A percentile compares a stretch with the other conserved stretches of the same genome.
Evolutionary conservation across 371 early-diverging fungal species (phyloP).

Genomic region (Mucor piriformis): DNA sequence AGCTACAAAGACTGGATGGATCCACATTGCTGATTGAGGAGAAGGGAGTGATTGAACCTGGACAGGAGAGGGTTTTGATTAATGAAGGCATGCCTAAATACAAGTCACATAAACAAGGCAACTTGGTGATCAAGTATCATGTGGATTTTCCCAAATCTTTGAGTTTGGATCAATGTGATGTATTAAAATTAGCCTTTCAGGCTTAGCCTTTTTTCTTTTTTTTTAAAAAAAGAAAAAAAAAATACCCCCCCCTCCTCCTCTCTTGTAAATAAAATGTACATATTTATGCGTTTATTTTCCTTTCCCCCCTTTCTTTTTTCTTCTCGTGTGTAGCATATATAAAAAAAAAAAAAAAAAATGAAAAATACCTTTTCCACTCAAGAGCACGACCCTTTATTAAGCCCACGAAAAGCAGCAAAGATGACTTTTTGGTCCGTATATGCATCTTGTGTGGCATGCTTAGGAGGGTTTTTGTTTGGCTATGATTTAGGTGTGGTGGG

Average conservation of each 20-base stretch:
- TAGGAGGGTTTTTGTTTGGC: conserved; percentile 38
- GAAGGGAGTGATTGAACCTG: conserved; percentile 60
- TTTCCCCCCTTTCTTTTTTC: not conserved
- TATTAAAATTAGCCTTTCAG: not conserved
- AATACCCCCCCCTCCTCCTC: not conserved
- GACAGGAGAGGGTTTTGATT: conserved; percentile 66
- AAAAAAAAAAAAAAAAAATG: not conserved
- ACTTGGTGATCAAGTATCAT: conserved; percentile 72
- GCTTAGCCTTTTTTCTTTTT: not conserved
- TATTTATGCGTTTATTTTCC: not conserved
- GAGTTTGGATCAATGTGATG: not conserved
- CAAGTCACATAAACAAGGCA: conserved; percentile 84
- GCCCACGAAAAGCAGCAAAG: not conserved
- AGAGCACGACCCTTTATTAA: too few species aligned
- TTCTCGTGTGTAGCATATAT: not conserved
- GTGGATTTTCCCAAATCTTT: conserved; percentile 71
- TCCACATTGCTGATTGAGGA: conserved; percentile 46
- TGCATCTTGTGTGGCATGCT: conserved; percentile 28
- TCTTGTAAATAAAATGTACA: not conserved
- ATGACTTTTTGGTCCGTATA: conserved; percentile 31
- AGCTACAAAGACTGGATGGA: conserved; percentile 78
- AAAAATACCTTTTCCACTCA: not conserved
- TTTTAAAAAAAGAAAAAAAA: not conserved
- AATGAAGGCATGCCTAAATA: conserved; percentile 94
- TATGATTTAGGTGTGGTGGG: conserved; percentile 40